Conservation (phyloP, 306 rosid species). For the Trichosanthes cucumerina region DNA sequence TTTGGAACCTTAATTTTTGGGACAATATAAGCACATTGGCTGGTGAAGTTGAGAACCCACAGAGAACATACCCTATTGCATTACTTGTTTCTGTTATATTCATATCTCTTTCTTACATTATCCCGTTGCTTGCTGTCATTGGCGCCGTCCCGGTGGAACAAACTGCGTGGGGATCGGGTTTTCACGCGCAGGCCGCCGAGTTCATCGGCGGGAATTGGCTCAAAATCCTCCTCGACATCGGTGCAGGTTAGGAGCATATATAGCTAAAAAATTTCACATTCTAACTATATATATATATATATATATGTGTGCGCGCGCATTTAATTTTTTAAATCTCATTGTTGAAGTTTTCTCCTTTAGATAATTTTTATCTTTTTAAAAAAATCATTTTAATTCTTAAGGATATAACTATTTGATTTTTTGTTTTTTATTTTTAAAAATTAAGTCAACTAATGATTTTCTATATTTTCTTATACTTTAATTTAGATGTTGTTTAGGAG, state of each 20-base stretch:
- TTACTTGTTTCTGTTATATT: not conserved
- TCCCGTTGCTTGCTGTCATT: conserved; percentile 5
- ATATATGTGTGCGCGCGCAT: too few relatives aligned
- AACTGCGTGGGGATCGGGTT: conserved; percentile 6
- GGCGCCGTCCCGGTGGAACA: conserved; percentile 12
- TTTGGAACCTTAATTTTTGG: conserved; percentile 16
- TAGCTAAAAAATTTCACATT: not conserved
- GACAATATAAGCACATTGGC: conserved; percentile 1
- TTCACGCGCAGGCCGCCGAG: conserved; percentile 8
- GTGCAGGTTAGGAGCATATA: conserved; percentile 1
- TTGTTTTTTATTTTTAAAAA: too few relatives aligned
- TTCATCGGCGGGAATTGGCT: conserved; percentile 10
- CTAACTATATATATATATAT: too few relatives aligned
- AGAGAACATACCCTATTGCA: not conserved
- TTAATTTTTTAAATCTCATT: too few relatives aligned
- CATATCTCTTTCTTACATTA: conserved; percentile 7
- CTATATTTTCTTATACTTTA: too few relatives aligned
- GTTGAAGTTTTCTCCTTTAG: too few relatives aligned
- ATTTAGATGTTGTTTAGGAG: too few relatives aligned
- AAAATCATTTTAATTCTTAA: too few relatives aligned
- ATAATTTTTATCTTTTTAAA: too few relatives aligned
- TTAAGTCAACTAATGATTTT: too few relatives aligned
- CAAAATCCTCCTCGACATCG: conserved; percentile 1
- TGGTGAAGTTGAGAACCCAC: conserved; percentile 5
- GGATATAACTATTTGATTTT: too few relatives aligned